Conservation (phyloP, 805 yeast genomes). For the Vanderwaltozyma yarrowii region DNA sequence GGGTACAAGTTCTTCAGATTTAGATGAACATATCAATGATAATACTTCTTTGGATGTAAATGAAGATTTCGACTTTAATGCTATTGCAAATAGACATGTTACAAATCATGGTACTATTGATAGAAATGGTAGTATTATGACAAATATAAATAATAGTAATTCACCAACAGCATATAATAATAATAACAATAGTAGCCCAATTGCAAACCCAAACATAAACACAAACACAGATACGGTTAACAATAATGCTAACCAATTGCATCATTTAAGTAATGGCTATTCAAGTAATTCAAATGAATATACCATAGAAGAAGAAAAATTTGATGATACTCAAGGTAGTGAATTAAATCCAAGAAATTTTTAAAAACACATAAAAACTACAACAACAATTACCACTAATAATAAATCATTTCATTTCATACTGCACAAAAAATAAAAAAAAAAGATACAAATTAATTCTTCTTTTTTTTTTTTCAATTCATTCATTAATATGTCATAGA, state of each 20-base stretch:
- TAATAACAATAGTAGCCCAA: neutral
- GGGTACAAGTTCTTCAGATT: constrained; percentile 7
- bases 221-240: neutral
- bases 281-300: constrained; percentile 1
- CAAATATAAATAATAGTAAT: neutral
- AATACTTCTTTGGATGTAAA: neutral
- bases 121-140: constrained; percentile 1
- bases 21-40: constrained; percentile 2
- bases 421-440: no score
- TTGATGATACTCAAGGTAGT: constrained; percentile 7
- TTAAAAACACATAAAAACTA: no score
- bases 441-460: no score
- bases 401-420: no score
- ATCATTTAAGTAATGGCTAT: constrained; percentile 1
- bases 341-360: constrained; percentile 13
- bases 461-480: no score
- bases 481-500: no score
- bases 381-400: no score
- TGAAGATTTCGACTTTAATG: neutral
- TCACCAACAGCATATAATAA: neutral
- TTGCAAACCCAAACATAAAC: neutral
- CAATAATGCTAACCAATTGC: neutral
- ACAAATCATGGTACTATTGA: neutral
- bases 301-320: constrained; percentile 1
- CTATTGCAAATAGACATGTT: neutral